These are phyloP conservation scores for Lentinula sp. DNA, from an alignment of 768 basidiomycete species.

Conservation along the genomic window DNA sequence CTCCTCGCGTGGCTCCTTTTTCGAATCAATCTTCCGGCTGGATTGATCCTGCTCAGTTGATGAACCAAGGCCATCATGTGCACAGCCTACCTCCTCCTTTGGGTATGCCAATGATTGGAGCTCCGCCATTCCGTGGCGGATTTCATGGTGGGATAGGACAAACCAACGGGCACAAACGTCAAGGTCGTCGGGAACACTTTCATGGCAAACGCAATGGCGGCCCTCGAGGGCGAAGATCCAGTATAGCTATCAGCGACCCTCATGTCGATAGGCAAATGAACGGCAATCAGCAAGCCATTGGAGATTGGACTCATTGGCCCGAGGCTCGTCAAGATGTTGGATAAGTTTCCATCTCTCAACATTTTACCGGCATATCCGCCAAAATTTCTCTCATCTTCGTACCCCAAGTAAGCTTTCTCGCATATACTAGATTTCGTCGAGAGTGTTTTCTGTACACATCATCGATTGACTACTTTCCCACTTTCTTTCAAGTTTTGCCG, in stretches of 20 bases:
- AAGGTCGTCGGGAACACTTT: neutral
- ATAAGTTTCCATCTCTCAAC: neutral
- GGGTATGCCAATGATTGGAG: neutral
- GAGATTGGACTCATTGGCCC: slow-evolving; percentile 1
- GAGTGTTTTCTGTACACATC: neutral
- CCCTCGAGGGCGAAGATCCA: neutral
- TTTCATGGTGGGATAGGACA: neutral
- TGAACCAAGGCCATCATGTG: neutral
- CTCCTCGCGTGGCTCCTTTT: neutral
- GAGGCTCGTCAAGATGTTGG: neutral
- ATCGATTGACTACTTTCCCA: neutral
- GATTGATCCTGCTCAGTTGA: neutral
- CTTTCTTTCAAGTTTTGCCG: neutral
- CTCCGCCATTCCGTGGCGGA: neutral
- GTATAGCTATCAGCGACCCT: neutral
- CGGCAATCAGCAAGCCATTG: neutral
- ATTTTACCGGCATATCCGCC: neutral
- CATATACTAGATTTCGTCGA: neutral
- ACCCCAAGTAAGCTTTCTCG: neutral
- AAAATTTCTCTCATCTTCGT: neutral
- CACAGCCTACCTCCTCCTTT: neutral
- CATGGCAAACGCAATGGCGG: neutral
- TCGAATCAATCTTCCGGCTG: neutral
- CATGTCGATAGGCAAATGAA: neutral
- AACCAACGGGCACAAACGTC: neutral